These are phyloP conservation scores for Aureobasidium namibiae DNA, from an alignment of 2,329 filamentous ascomycete species.

Conservation along the genomic window DNA sequence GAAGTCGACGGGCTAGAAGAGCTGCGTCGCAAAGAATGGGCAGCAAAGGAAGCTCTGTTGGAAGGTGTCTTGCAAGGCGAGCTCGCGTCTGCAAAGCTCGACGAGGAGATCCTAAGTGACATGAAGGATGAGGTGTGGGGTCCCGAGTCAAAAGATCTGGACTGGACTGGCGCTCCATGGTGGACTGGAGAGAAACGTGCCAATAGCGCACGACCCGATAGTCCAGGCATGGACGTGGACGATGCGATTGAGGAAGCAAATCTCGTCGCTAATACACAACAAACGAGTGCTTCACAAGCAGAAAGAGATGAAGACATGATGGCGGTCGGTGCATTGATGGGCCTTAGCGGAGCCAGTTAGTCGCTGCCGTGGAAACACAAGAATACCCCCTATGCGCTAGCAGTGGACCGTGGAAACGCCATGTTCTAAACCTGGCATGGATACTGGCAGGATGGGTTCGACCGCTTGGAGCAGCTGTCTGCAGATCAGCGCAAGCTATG, in stretches of 20 bases:
- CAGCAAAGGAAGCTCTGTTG: conserved; percentile 70
- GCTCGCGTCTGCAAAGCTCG: conserved; percentile 41
- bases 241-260: not conserved
- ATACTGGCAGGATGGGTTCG: not conserved
- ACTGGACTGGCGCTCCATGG: not conserved
- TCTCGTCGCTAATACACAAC: not conserved
- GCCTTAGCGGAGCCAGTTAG: conserved; percentile 13
- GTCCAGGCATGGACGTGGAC: not conserved
- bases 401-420: not conserved
- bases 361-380: not conserved
- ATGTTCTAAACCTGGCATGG: not conserved
- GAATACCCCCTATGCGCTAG: not conserved
- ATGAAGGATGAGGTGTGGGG: conserved; percentile 8
- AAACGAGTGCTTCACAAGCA: conserved; percentile 19
- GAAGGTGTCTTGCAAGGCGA: conserved; percentile 66
- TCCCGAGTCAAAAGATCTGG: not conserved
- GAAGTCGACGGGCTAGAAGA: conserved; percentile 62
- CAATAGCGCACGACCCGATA: not conserved
- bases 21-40: conserved; percentile 63
- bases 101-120: conserved; percentile 20
- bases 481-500: not conserved
- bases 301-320: conserved; percentile 17
- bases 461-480: not conserved
- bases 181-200: not conserved
- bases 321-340: conserved; percentile 17